Conservation (phyloP, 2,329 filamentous ascomycete genomes). For the Rugonectria rugulosa region DNA sequence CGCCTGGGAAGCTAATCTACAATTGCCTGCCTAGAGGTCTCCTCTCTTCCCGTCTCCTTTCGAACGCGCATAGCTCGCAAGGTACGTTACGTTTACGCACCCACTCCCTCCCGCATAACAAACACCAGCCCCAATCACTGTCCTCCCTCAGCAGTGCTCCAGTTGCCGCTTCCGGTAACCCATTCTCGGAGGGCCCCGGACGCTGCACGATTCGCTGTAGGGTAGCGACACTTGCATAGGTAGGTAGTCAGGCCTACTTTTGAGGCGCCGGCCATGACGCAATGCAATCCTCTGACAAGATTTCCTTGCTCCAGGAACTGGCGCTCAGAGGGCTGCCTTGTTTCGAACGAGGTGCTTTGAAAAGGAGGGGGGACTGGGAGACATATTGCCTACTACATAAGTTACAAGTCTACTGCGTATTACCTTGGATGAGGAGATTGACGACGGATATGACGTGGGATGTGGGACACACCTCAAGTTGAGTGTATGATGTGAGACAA, state of each 20-base stretch:
- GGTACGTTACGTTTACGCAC: conserved; percentile 16
- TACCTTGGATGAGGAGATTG: too few relatives aligned
- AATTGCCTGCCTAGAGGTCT: conserved; percentile 14
- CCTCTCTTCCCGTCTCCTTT: background rate
- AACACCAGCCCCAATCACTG: background rate
- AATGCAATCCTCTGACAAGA: conserved; percentile 8
- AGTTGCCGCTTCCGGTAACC: conserved; percentile 15
- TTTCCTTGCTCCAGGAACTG: conserved; percentile 4
- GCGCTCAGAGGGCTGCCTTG: too few relatives aligned
- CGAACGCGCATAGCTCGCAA: conserved; percentile 5
- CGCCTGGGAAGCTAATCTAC: conserved; percentile 23
- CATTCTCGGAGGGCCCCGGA: conserved; percentile 8
- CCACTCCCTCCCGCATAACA: conserved; percentile 4
- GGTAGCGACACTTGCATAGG: conserved; percentile 5
- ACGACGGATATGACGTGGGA: too few relatives aligned
- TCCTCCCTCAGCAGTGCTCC: background rate
- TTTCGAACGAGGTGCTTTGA: too few relatives aligned
- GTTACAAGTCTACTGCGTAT: too few relatives aligned
- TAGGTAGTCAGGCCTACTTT: too few relatives aligned
- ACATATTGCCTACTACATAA: too few relatives aligned
- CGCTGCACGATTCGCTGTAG: conserved; percentile 6
- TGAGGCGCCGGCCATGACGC: conserved; percentile 16
- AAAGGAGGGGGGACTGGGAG: too few relatives aligned
- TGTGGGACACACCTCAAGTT: too few relatives aligned
- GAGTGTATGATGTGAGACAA: too few relatives aligned